phyloP scores from a whole-genome alignment of 768 basidiomycete species.

The Lanmaoa pseudosensibilis region DNA sequence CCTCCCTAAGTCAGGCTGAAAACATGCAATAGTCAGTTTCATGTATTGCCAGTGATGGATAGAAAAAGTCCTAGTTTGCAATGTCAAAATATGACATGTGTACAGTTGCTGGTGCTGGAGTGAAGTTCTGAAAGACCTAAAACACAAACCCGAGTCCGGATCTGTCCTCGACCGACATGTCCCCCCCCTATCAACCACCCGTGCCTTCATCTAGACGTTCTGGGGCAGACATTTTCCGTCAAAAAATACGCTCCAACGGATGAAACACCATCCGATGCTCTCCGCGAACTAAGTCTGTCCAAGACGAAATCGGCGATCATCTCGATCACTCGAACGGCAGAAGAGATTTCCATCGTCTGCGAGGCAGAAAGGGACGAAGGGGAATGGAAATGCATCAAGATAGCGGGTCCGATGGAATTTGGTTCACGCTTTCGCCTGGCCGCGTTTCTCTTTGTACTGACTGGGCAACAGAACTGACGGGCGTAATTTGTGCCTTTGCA shows the following conservation, averaged over 20 bases:
- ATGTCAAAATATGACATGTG: not conserved
- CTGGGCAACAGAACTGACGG: constrained; percentile 47
- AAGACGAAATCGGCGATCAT: constrained; percentile 39
- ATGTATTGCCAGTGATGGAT: not conserved
- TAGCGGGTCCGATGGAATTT: constrained; percentile 68
- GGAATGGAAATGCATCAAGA: constrained; percentile 60
- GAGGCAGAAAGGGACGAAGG: constrained; percentile 41
- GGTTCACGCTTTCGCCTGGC: constrained; percentile 33
- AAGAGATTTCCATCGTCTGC: constrained; percentile 64
- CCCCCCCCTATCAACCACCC: constrained; percentile 48
- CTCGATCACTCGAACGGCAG: constrained; percentile 57
- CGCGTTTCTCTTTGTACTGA: not conserved
- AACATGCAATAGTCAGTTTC: not conserved
- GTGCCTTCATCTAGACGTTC: constrained; percentile 49
- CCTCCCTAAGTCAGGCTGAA: constrained; percentile 45
- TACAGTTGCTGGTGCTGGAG: not conserved
- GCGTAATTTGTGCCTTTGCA: constrained; percentile 54
- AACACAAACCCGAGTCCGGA: not conserved
- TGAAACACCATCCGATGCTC: constrained; percentile 30
- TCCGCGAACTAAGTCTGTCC: constrained; percentile 32
- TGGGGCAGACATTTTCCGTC: constrained; percentile 44
- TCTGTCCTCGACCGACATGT: constrained; percentile 20
- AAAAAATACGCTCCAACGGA: constrained; percentile 39
- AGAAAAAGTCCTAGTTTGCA: not conserved
- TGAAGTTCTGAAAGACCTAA: not conserved